Base-by-base conservation (phyloP, 257 asterid species). In the Solanum peruvianum region DNA sequence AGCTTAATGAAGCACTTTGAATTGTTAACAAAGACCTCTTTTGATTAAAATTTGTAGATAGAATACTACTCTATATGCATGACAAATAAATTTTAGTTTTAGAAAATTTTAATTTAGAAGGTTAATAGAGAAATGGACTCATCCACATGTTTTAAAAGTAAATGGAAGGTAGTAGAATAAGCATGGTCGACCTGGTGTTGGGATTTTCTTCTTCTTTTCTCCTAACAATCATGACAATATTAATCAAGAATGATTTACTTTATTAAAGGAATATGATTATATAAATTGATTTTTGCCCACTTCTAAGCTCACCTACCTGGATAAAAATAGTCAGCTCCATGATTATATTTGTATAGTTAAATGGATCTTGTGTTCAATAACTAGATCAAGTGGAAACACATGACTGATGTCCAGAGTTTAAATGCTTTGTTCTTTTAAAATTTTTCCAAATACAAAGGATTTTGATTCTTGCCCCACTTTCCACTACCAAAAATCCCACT, bases 371-470 rank as follows among this genome's bases (percentile, higher is more conserved):
- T 56, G 42, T 86, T 76, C 83, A 85, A 77, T 60, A 67, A 82
- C 91, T 89, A 87, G 85, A 87, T 85, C 66, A 87, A 89, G 94
- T 93, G 94, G 86, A 86, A 60, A 83, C 80, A 91, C 92, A 92
- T 86, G 91, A 92, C 91, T 67, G 6, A 16, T 91, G 91, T 89
- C 89, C 33, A 88, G 52, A 87, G 72, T 37, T 89, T 77, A 84
- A 33, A 86, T 69, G 85, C 70, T 67, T 85, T 8, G 27, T 87
- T 87, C 60, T n/a, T 90, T 67, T 60, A 86, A 77, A 87, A 33
- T 33, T 49, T 1, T 56, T 82, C 72, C 72, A 62, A 86, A 87
- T 88, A 88, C 91, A 83, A 87, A 86, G 83, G 77, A 16, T 85
- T 71, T 89, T 85, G 87, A 77, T 71, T 72, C 88, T 49, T 91